Base-by-base conservation (phyloP, 148 eudicot species). In the Rheum nobile region DNA sequence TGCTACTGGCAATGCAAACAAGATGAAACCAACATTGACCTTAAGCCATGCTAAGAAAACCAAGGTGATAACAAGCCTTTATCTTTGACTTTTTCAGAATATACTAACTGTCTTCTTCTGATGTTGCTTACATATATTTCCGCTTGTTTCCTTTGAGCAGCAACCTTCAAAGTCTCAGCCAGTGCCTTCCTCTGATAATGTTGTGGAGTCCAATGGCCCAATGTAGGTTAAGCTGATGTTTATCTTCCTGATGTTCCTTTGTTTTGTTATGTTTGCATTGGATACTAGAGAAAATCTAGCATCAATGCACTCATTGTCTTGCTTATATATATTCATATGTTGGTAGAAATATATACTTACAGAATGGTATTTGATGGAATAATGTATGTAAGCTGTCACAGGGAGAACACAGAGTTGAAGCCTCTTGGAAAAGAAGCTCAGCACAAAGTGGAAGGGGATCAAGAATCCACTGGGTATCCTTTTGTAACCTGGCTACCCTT, bases 391-490 rank as follows among this genome's bases (percentile, higher is more conserved):
- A 19, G 0, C 17, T 69, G 47, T 41, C 6, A 69, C 91, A 95
- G 99, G 80, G 94, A 80, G 67, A 86, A 85, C 81, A 17, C 82
- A 50, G 87, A 81, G 79, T 43, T 83, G 81, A 85, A 82, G 73
- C 50, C 85, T 39, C 77, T 79, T 52, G 79, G 29, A 63, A 85
- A 83, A 48, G 86, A 50, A 55, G 78, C 77, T 21, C 28, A 75
- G 47, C 73, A 72, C 79, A 88, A 84, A 77, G 61, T 74, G 41
- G 99, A 90, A 75, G 90, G 81, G 67, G 79, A 82, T 63, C 43
- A 71, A 43, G 84, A 88, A 72, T 80, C 85, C 55, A 75, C 82
- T 38, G 79, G 46, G 99, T 95, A 95, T 91, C 97, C 93, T 91
- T 71, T 57, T 13, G n/a, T 13, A 68, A 34, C 42, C 26, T 41